Evolutionary conservation across 2,329 filamentous ascomycete species (phyloP).

Genomic region (Aureobasidium melanogenum): DNA sequence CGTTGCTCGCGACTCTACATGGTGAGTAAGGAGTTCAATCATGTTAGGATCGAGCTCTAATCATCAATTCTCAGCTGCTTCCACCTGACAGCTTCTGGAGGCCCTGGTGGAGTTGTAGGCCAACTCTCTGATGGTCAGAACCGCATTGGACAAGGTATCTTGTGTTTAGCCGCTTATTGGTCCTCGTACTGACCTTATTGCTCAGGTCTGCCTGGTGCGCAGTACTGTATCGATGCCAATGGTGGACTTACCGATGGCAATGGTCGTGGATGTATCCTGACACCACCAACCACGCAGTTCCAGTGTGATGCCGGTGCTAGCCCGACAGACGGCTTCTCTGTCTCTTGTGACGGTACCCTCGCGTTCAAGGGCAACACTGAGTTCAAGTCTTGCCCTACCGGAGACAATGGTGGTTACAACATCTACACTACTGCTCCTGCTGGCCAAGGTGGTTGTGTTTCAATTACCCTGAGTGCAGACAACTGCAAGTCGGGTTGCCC

Average conservation of each 20-base stretch:
- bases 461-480: slow-evolving; percentile 38
- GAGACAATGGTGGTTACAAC: slow-evolving; percentile 46
- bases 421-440: slow-evolving; percentile 40
- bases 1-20: slow-evolving; percentile 30
- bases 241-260: slow-evolving; percentile 47
- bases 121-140: slow-evolving; percentile 56
- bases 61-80: slow-evolving; percentile 35
- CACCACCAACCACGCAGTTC: slow-evolving; percentile 49
- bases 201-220: slow-evolving; percentile 32
- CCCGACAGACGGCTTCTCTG: slow-evolving; percentile 47
- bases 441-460: slow-evolving; percentile 40
- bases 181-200: not conserved
- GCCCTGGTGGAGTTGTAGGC: slow-evolving; percentile 45
- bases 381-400: slow-evolving; percentile 56
- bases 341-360: slow-evolving; percentile 45
- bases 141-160: slow-evolving; percentile 35
- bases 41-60: not conserved
- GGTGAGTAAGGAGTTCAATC: not conserved
- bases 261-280: slow-evolving; percentile 55
- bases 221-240: slow-evolving; percentile 47
- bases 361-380: slow-evolving; percentile 41
- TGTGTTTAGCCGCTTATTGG: not conserved
- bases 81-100: slow-evolving; percentile 42
- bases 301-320: slow-evolving; percentile 51
- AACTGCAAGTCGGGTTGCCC: slow-evolving; percentile 26